A percentile compares a stretch with the other conserved stretches of the same genome.
Conservation (phyloP, 164 flowering plant genomes). For the Sextonia rubra region DNA sequence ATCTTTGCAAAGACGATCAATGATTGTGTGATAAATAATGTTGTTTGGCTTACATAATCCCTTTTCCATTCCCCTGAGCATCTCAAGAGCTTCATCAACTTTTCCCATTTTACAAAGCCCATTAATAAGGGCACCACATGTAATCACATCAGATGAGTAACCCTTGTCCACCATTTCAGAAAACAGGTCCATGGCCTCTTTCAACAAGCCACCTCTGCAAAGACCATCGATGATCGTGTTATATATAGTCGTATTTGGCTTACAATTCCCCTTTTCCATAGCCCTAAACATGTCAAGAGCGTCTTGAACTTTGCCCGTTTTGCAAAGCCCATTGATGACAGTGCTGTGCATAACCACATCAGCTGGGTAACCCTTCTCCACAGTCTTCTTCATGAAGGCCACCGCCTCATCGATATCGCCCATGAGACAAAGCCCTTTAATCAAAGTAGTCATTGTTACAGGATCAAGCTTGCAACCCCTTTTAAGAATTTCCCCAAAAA, state of each 20-base stretch:
- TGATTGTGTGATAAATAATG: not conserved
- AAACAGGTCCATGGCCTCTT: slow-evolving; percentile 1
- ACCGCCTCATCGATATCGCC: not conserved
- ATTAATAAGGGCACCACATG: not conserved
- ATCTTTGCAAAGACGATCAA: slow-evolving; percentile 17
- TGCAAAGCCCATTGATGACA: slow-evolving; percentile 5
- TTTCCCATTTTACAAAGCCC: slow-evolving; percentile 1
- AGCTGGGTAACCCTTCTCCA: not conserved
- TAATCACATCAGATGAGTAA: not conserved
- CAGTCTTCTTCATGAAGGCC: not conserved
- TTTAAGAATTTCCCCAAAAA: slow-evolving; percentile 17
- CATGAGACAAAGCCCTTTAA: slow-evolving; percentile 10
- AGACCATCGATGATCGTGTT: slow-evolving; percentile 5
- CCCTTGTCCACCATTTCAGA: not conserved
- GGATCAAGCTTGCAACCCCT: slow-evolving; percentile 6
- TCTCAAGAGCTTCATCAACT: not conserved
- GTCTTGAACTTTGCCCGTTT: not conserved
- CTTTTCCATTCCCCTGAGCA: not conserved
- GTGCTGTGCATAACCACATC: not conserved
- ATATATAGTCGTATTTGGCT: not conserved
- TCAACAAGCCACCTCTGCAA: not conserved
- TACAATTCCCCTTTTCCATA: not conserved
- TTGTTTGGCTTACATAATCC: not conserved
- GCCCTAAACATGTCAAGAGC: not conserved
- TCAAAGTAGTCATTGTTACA: slow-evolving; percentile 5